Conservation (phyloP, 106 monocot genomes). For the Amphibolis antarctica region DNA sequence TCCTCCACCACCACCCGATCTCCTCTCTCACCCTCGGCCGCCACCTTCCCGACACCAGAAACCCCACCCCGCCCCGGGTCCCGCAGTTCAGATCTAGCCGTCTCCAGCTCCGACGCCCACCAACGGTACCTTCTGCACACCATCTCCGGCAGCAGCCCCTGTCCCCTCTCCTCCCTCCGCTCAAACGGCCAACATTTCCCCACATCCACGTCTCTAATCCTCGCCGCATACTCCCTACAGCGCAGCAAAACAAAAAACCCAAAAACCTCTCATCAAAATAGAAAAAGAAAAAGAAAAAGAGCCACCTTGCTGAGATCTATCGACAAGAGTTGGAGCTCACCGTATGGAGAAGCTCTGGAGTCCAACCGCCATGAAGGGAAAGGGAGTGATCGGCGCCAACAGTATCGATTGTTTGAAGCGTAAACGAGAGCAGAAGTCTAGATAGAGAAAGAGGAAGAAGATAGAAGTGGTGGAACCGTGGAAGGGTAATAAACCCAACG, state of each 20-base stretch:
- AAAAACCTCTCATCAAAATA: neutral
- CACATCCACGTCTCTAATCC: conserved; percentile 9
- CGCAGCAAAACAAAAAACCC: neutral
- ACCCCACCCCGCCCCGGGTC: too few species aligned
- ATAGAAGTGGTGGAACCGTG: conserved; percentile 22
- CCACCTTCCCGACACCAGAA: neutral
- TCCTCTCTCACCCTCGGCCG: neutral
- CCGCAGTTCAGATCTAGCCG: conserved; percentile 9
- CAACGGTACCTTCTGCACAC: conserved; percentile 10
- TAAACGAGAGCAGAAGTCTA: neutral
- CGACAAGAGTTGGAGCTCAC: neutral
- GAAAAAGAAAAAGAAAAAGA: neutral
- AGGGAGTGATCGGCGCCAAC: too few species aligned
- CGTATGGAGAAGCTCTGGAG: conserved; percentile 19
- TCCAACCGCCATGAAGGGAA: conserved; percentile 7
- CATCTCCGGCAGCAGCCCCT: conserved; percentile 9
- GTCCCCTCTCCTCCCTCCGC: neutral
- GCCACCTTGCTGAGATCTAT: neutral
- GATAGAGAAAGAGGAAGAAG: neutral
- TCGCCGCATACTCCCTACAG: conserved; percentile 12
- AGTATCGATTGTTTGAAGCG: neutral
- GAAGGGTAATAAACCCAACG: neutral
- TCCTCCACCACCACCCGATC: neutral
- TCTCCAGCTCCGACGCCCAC: conserved; percentile 20
- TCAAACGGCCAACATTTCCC: conserved; percentile 18